phyloP scores from a whole-genome alignment of 148 eudicot genomes.

The Mesembryanthemum crystallinum region DNA sequence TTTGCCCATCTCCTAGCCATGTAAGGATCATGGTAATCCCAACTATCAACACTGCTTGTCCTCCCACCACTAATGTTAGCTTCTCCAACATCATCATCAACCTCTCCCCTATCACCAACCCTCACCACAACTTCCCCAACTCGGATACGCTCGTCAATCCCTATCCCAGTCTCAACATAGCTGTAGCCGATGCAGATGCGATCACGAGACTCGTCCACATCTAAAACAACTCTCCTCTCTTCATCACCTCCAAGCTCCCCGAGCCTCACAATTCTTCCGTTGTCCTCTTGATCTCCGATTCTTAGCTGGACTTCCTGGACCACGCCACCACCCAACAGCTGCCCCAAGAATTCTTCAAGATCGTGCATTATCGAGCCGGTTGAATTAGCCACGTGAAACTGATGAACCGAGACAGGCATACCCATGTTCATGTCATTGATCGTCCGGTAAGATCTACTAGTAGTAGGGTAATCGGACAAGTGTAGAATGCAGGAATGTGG shows the following conservation, averaged over 20 bases:
- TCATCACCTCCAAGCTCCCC: conserved; percentile 74
- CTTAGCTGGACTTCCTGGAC: conserved; percentile 61
- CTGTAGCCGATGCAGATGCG: conserved; percentile 56
- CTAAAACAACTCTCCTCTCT: conserved; percentile 65
- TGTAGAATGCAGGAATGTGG: conserved; percentile 62
- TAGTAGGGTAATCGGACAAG: conserved; percentile 63
- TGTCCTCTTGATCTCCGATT: conserved; percentile 42
- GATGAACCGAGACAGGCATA: conserved; percentile 46
- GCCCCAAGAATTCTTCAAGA: conserved; percentile 58
- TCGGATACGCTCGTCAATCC: conserved; percentile 39
- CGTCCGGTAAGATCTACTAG: conserved; percentile 35
- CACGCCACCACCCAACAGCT: conserved; percentile 57
- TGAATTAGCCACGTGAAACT: conserved; percentile 60
- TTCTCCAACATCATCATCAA: conserved; percentile 19
- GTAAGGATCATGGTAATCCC: conserved; percentile 79
- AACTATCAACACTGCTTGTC: conserved; percentile 57
- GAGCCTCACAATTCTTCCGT: conserved; percentile 53
- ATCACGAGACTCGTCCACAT: conserved; percentile 35
- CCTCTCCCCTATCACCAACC: conserved; percentile 36
- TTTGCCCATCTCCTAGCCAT: conserved; percentile 95
- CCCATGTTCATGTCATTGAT: conserved; percentile 35
- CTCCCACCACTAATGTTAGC: conserved; percentile 44
- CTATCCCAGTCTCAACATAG: conserved; percentile 47
- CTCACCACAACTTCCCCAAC: conserved; percentile 62
- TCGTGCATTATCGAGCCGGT: conserved; percentile 65